Evolutionary conservation across 306 rosid genomes (phyloP).

Genomic region (Senna siamea): DNA sequence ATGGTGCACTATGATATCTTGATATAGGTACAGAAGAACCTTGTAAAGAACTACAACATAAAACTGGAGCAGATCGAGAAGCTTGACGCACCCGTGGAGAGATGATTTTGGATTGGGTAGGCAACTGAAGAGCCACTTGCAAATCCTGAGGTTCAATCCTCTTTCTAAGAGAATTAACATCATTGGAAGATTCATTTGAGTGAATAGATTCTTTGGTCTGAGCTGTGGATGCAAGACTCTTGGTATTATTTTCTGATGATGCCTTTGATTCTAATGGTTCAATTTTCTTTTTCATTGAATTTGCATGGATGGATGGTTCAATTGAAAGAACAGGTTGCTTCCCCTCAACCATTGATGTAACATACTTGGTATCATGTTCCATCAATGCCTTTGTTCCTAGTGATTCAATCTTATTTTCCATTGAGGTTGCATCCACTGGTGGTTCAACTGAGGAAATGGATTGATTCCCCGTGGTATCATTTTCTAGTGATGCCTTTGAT

Average conservation of each 20-base stretch:
- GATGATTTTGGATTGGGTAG: constrained; percentile 72
- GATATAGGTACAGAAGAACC: constrained; percentile 66
- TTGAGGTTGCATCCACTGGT: background rate
- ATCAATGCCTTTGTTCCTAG: constrained; percentile 39
- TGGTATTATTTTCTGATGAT: constrained; percentile 30
- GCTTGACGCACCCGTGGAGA: constrained; percentile 63
- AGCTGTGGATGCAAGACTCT: constrained; percentile 17
- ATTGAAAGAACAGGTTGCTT: constrained; percentile 41
- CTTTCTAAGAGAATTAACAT: background rate
- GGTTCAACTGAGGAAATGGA: background rate
- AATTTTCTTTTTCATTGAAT: background rate
- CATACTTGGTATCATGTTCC: constrained; percentile 41
- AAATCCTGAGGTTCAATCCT: constrained; percentile 40
- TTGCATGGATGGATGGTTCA: constrained; percentile 16
- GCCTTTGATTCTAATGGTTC: constrained; percentile 47
- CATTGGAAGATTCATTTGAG: background rate
- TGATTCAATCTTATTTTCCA: constrained; percentile 32
- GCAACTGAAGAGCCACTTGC: constrained; percentile 59
- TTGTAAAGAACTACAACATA: constrained; percentile 59
- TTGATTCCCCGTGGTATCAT: background rate
- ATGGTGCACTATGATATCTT: constrained; percentile 70
- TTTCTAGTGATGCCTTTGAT: constrained; percentile 33
- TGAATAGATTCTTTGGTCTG: constrained; percentile 31
- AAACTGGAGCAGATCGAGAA: constrained; percentile 58
- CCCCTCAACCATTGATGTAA: constrained; percentile 31